Base-by-base conservation (phyloP, 2,329 filamentous ascomycete genomes). In the Verruconis gallopava region DNA sequence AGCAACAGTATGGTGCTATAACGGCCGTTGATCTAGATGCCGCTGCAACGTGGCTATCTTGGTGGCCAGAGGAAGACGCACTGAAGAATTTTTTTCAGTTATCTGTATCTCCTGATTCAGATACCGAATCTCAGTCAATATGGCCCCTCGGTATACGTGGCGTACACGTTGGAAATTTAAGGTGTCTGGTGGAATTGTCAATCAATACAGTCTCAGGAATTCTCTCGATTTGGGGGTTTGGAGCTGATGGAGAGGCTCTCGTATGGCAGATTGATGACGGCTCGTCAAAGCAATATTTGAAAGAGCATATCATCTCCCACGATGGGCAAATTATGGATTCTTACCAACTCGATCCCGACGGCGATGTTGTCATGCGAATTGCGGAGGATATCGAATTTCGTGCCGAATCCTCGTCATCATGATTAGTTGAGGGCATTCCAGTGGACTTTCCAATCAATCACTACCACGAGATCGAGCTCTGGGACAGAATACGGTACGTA, bases 221-320 rank as follows among this genome's bases (percentile, higher is more conserved):
- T 64, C 59, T 73, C 21, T 58, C 62, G 0, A 56, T 75, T n/a
- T 75, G 71, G 68, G 69, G 66, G 0, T 72, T 75, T 48, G 56
- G 60, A 13, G 55, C 57, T 1, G 51, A 61, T 25, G 66, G 67
- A 0, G 53, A 61, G 44, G 67, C 66, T 3, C 61, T 55, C 4
- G 60, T 43, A 15, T 43, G 41, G 41, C 35, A 15, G 6, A 19
- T 40, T 4, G 25, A 39, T 14, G 17, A 39, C n/a, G 41, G 34
- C n/a, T 5, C n/a, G 5, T 6, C 17, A 22, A 17, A 22, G 13
- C 13, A 3, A 6, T 15, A 17, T 3, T 14, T 38, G n/a, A 21
- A 21, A 2, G 4, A 41, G 13, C 32, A 11, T n/a, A 37, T n/a
- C 20, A 25, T 43, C 11, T 20, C 19, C 17, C 25, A 18, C 18